These are phyloP conservation scores for Eremochloa ophiuroides DNA, from an alignment of 176 grass and related monocot genomes.

Conservation along the genomic window DNA sequence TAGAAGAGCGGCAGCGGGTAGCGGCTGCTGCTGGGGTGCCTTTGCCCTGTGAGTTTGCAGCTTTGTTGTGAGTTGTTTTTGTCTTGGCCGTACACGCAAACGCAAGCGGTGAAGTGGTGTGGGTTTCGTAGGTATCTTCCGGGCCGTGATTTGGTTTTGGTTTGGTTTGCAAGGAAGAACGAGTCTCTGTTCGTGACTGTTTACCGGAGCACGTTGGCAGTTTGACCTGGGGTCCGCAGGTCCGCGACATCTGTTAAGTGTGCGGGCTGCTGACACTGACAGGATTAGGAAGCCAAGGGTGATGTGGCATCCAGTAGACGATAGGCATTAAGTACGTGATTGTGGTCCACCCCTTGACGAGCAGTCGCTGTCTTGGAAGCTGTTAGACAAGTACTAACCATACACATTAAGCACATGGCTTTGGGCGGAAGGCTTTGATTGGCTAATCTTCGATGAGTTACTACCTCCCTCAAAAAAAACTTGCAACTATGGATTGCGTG, in stretches of 20 bases:
- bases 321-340: no score
- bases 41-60: background rate
- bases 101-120: conserved; percentile 11
- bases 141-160: background rate
- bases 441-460: background rate
- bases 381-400: background rate
- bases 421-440: background rate
- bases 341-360: background rate
- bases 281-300: background rate
- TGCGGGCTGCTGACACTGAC: background rate
- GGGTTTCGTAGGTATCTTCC: conserved; percentile 11
- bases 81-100: conserved; percentile 22
- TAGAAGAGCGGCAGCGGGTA: background rate
- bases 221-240: background rate
- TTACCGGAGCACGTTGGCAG: background rate
- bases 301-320: background rate
- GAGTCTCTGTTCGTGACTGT: background rate
- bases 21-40: no score
- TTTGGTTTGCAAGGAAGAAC: conserved; percentile 27
- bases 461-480: no score
- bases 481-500: no score
- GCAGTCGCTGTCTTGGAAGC: background rate
- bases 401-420: background rate
- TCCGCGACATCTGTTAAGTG: background rate
- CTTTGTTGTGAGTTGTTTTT: background rate